Percentiles rank a stretch among this genome's conserved stretches.
Evolutionary conservation across 768 basidiomycete genomes (phyloP).

Genomic region (Dentipellis fragilis): DNA sequence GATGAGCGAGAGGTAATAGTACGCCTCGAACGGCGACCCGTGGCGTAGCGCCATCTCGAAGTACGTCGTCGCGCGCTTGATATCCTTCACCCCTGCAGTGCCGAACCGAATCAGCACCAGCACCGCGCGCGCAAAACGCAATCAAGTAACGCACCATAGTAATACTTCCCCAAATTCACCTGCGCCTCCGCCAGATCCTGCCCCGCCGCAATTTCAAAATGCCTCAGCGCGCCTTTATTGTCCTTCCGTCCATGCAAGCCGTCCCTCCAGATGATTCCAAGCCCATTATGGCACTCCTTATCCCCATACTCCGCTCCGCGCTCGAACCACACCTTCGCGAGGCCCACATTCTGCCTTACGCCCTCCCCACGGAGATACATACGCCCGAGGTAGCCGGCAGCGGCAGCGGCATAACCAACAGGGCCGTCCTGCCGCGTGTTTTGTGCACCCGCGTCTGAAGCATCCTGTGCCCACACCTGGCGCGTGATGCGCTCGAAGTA

Average conservation of each 20-base stretch:
- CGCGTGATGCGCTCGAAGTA: conserved; percentile 85
- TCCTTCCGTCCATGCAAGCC: conserved; percentile 67
- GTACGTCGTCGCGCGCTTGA: conserved; percentile 52
- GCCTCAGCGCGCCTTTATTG: conserved; percentile 44
- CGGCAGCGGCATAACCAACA: conserved; percentile 56
- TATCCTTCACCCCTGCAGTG: conserved; percentile 55
- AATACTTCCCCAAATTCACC: conserved; percentile 79
- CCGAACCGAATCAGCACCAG: conserved; percentile 5
- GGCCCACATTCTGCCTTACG: conserved; percentile 58
- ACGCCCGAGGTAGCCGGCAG: conserved; percentile 83
- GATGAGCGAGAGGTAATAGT: conserved; percentile 85
- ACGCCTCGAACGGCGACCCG: conserved; percentile 91
- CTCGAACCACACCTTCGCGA: conserved; percentile 92
- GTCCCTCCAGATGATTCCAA: conserved; percentile 90
- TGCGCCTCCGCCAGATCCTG: conserved; percentile 90
- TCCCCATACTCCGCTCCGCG: conserved; percentile 75
- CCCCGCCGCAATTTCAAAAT: conserved; percentile 73
- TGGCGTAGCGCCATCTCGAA: conserved; percentile 80
- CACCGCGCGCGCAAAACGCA: background rate
- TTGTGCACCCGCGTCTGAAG: conserved; percentile 40
- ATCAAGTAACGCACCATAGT: conserved; percentile 38
- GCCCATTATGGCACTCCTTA: conserved; percentile 78
- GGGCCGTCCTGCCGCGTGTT: conserved; percentile 18
- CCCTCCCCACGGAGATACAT: conserved; percentile 96
- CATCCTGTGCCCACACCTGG: conserved; percentile 81